These are phyloP conservation scores for Geotrichum carabidarum DNA, from an alignment of 1,139 yeast species.

Conservation along the genomic window DNA sequence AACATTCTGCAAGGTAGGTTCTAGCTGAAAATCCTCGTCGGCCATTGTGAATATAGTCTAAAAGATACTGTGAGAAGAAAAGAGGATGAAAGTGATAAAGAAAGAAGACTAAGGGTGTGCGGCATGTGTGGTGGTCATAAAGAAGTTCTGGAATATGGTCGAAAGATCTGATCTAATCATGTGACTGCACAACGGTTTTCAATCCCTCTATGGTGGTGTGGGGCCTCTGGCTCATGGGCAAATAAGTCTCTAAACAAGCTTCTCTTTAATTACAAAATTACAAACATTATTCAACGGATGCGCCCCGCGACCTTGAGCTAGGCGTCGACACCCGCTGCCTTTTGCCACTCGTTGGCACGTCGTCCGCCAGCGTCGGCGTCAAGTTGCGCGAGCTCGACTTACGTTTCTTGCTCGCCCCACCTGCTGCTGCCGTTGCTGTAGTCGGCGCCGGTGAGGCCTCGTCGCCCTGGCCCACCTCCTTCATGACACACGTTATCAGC, in stretches of 20 bases:
- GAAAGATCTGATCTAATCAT: too few species aligned
- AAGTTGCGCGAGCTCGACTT: conserved; percentile 3
- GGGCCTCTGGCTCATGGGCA: too few species aligned
- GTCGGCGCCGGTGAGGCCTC: neutral
- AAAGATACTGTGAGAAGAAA: too few species aligned
- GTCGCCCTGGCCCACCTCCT: conserved; percentile 54
- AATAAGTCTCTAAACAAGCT: neutral
- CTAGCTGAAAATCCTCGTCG: conserved; percentile 29
- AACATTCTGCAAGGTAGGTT: conserved; percentile 41
- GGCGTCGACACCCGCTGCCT: neutral
- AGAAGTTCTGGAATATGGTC: too few species aligned
- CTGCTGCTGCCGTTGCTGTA: neutral
- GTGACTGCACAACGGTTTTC: too few species aligned
- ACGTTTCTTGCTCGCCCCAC: neutral
- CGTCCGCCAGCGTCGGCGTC: neutral
- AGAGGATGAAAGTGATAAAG: too few species aligned
- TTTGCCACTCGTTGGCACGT: neutral
- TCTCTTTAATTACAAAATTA: neutral
- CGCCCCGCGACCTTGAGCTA: neutral
- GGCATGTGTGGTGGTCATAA: too few species aligned
- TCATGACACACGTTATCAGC: conserved; percentile 65
- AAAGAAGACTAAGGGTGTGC: too few species aligned
- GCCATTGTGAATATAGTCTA: conserved; percentile 17
- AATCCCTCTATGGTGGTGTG: too few species aligned
- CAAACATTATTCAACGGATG: neutral